Evolutionary conservation across 805 yeast genomes (phyloP), one percentile per base, ranked within the genome.

Genomic region (Teunomyces cretensis): DNA sequence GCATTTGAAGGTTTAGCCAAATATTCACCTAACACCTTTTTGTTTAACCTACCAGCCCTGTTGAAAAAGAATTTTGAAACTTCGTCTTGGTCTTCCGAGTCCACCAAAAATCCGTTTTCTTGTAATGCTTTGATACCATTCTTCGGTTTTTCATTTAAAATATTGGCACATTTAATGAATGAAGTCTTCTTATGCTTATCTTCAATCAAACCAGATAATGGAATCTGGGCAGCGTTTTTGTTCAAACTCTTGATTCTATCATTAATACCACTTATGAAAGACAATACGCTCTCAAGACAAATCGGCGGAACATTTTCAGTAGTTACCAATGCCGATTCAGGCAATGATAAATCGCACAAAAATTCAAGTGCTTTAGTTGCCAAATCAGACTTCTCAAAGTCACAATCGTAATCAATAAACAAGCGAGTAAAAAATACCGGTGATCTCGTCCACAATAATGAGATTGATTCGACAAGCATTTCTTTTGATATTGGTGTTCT

Each of bases 251-350:
- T 68, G 50, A 79, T 58, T 58, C 84, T 60, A 38, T 76, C 80
- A 51, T 78, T 76, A 38, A 88, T 70, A 12, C 84, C 83, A 46
- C 80, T 78, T 33, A 91, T 71, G 45, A 86, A 81, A 2, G 87
- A 76, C 16, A 92, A 70, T 2, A 94, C 63, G 1, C 97, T 96
- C 56, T 94, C 98, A 42, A 94, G 70, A 56, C 98, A 92, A 6
- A 90, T 78, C 0, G 98, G 97, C 0, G 99, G 98, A 1, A 92
- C 96, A 56, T 80, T 84, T 32, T 86, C 88, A 0, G 96, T 87
- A 0, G 96, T 84, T 54, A 77, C 72, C 8, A 75, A 55, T 0
- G 97, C 96, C 9, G 92, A 79, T 58, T 90, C 96, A 0, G 98
- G 96, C 36, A 88, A 76, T 0, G 97, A 84, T 27, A 90, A 70